Base-by-base conservation (phyloP, 768 basidiomycete species). In the Termitomyces heimii region DNA sequence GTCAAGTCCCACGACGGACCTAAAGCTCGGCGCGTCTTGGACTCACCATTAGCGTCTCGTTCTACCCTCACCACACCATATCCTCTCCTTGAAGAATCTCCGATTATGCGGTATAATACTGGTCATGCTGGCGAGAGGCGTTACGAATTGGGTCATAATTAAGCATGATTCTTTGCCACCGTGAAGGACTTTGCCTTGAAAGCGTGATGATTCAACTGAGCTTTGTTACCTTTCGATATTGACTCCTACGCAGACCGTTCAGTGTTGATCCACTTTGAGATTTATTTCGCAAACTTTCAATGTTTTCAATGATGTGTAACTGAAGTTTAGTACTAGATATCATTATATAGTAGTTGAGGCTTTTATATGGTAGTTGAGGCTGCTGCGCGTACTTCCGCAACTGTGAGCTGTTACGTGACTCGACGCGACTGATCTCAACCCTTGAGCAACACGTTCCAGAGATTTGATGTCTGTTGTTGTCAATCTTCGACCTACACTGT, bases 71-170 rank as follows among this genome's bases (percentile, higher is more conserved):
- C 60, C 34, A 29, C 43, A 10, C 44, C 59, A 26, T 53, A 56
- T 4, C 56, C 66, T 26, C 62, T 60, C 9, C 60, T 74, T 22
- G 73, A 75, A 37, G 73, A 73, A 46, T 73, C 74, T 2, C 73
- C 73, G 20, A 60, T 73, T 20, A 66, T 73, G 65, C 65, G 72
- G 43, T 66, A 62, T 28, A 48, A 60, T 52, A 42, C 58, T n/a
- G 50, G 54, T 28, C 51, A 60, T 52, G 44, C 58, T n/a, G 50
- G 54, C 46, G 61, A 61, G n/a, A 50, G 59, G 45, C 44, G 35
- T 18, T 48, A 48, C 28, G 50, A 60, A 20, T 44, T 51, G 39
- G 53, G 50, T 2, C 31, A 52, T 55, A 46, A 51, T 42, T 51
- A 8, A 39, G 2, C 31, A 51, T 55, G 49, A 47, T 40, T 48